Evolutionary conservation across 2,329 filamentous ascomycete genomes (phyloP).

Genomic region (Cladobotryum mycophilum): DNA sequence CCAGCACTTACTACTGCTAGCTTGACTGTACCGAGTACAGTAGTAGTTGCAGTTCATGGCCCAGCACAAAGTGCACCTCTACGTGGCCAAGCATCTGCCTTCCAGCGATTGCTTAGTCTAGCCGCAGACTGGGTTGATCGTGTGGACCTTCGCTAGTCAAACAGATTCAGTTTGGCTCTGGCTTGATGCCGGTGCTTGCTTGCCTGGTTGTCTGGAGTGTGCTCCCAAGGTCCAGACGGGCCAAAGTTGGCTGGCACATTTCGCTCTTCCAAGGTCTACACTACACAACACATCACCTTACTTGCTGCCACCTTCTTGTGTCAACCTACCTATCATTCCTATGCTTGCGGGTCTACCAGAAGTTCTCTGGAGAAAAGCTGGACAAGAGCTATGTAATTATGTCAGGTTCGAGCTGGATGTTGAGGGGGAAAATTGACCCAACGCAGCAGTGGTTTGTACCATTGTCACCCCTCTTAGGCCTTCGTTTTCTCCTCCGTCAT

Average conservation of each 20-base stretch:
- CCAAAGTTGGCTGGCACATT: too few species aligned
- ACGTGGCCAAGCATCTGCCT: slow-evolving; percentile 1
- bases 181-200: neutral
- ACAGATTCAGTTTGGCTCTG: slow-evolving; percentile 5
- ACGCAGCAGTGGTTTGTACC: slow-evolving; percentile 1
- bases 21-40: neutral
- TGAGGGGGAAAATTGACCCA: neutral
- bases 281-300: too few species aligned
- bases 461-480: slow-evolving; percentile 2
- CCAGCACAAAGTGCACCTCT: neutral
- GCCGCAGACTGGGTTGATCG: slow-evolving; percentile 6
- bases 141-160: slow-evolving; percentile 7
- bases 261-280: too few species aligned
- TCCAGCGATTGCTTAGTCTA: slow-evolving; percentile 1
- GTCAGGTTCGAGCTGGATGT: slow-evolving; percentile 1
- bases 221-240: too few species aligned
- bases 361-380: neutral
- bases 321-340: too few species aligned
- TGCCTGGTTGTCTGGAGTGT: too few species aligned
- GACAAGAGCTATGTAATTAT: neutral
- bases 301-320: too few species aligned
- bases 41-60: neutral
- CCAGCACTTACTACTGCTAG: neutral
- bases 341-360: neutral
- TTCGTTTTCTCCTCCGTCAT: slow-evolving; percentile 2